These are phyloP conservation scores for Sugiyamaella chiloensis DNA, from an alignment of 805 yeast species.

Conservation along the genomic window DNA sequence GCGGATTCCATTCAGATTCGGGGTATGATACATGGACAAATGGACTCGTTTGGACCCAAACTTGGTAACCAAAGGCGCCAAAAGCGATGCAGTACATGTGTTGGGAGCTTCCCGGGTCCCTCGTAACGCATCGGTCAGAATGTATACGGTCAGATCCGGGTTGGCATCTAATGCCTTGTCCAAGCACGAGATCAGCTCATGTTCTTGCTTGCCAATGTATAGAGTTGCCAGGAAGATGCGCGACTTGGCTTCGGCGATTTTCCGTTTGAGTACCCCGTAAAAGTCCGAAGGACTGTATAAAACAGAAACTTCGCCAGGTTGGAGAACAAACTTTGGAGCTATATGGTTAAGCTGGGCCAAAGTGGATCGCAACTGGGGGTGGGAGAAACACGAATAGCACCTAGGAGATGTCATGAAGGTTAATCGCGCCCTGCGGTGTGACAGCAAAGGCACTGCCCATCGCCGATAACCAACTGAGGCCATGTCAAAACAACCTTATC, in stretches of 20 bases:
- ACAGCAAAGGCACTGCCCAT: no score
- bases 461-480: no score
- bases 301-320: constrained; percentile 55
- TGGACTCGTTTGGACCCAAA: constrained; percentile 68
- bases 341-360: constrained; percentile 52
- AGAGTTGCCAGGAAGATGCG: constrained; percentile 80
- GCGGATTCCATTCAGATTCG: constrained; percentile 68
- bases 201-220: constrained; percentile 80
- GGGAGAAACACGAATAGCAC: constrained; percentile 10
- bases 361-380: constrained; percentile 24
- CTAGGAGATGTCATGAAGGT: constrained; percentile 1
- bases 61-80: constrained; percentile 61
- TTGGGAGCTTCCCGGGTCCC: constrained; percentile 92
- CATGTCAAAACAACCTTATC: no score
- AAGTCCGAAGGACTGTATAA: constrained; percentile 68
- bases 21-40: constrained; percentile 84
- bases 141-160: constrained; percentile 60
- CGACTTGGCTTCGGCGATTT: constrained; percentile 57
- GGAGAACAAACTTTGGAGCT: constrained; percentile 65
- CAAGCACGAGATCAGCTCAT: constrained; percentile 57
- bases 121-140: constrained; percentile 81
- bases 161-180: constrained; percentile 57
- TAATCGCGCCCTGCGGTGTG: no score
- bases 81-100: constrained; percentile 69
- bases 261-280: constrained; percentile 56